Conservation (phyloP, 805 yeast species). For the Lipomyces spencermartinsiae region DNA sequence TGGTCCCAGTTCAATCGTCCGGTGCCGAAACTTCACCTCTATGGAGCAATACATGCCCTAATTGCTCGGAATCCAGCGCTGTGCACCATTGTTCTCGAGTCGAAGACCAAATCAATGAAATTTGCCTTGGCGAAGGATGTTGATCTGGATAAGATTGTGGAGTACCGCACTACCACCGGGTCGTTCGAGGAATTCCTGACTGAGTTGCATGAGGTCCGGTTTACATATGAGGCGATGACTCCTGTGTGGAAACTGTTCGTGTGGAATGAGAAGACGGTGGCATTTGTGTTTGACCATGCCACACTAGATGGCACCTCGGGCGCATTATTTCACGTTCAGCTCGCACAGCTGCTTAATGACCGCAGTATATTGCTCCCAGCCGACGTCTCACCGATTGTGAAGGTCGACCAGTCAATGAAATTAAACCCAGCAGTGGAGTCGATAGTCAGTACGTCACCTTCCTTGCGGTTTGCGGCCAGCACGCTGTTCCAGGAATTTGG, state of each 20-base stretch:
- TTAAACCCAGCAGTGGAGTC: neutral
- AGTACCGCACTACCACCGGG: constrained; percentile 2
- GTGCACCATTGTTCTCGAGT: constrained; percentile 1
- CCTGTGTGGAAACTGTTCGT: constrained; percentile 26
- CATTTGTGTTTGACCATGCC: constrained; percentile 23
- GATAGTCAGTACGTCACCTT: constrained; percentile 1
- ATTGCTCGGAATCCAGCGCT: constrained; percentile 16
- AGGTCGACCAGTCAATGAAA: neutral
- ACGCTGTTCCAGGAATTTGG: neutral
- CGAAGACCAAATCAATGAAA: neutral
- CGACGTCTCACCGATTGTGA: constrained; percentile 1
- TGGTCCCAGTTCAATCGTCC: constrained; percentile 12
- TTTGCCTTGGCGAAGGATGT: constrained; percentile 17
- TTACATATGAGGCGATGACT: neutral
- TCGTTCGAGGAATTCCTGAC: neutral
- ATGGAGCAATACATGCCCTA: neutral
- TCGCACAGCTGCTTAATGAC: neutral
- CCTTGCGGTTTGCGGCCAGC: neutral
- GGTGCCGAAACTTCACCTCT: neutral
- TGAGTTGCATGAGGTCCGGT: neutral
- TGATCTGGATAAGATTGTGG: constrained; percentile 15
- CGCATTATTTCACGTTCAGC: constrained; percentile 13
- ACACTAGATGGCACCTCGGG: constrained; percentile 26
- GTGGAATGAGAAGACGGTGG: constrained; percentile 6
- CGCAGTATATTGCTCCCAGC: neutral